Percentiles rank a stretch among this genome's conserved stretches.
These are phyloP conservation scores for Phylloporus sp. DNA, from an alignment of 768 basidiomycete species.

Conservation along the genomic window DNA sequence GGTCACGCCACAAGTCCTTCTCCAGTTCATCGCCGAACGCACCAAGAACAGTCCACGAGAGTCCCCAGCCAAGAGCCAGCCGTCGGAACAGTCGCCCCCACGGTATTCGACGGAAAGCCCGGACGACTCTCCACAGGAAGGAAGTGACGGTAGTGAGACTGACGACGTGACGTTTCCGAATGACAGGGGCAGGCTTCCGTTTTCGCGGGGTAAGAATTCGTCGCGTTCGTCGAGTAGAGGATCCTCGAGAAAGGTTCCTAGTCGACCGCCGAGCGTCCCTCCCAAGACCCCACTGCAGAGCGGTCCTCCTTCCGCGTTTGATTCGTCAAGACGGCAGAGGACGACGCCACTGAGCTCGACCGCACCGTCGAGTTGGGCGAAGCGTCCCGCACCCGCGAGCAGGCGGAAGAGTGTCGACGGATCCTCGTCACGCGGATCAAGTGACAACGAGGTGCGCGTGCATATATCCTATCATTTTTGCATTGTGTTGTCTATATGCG, in stretches of 20 bases:
- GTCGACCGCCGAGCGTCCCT: constrained; percentile 54
- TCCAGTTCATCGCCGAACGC: constrained; percentile 59
- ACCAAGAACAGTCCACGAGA: constrained; percentile 38
- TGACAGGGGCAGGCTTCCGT: constrained; percentile 36
- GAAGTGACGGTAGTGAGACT: constrained; percentile 29
- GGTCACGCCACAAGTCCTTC: constrained; percentile 62
- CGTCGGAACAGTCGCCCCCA: constrained; percentile 12
- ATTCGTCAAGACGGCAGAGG: constrained; percentile 64
- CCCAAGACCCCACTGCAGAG: constrained; percentile 45
- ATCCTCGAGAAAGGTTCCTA: constrained; percentile 36
- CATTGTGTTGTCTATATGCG: not conserved
- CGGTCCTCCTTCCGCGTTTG: constrained; percentile 54
- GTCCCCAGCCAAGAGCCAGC: constrained; percentile 21
- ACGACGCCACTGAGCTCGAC: constrained; percentile 53
- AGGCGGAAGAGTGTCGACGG: constrained; percentile 72
- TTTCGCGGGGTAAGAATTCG: constrained; percentile 22
- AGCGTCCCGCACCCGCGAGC: constrained; percentile 60
- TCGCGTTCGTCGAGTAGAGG: constrained; percentile 57
- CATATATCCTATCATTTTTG: not conserved
- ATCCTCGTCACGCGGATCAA: constrained; percentile 39
- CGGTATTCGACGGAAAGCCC: constrained; percentile 28
- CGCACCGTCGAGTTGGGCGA: constrained; percentile 75
- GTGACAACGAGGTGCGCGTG: constrained; percentile 68
- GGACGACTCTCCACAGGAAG: constrained; percentile 32
- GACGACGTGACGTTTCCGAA: constrained; percentile 34